phyloP scores from a whole-genome alignment of 495 filamentous ascomycete genomes.

The Podospora pseudoanserina region DNA sequence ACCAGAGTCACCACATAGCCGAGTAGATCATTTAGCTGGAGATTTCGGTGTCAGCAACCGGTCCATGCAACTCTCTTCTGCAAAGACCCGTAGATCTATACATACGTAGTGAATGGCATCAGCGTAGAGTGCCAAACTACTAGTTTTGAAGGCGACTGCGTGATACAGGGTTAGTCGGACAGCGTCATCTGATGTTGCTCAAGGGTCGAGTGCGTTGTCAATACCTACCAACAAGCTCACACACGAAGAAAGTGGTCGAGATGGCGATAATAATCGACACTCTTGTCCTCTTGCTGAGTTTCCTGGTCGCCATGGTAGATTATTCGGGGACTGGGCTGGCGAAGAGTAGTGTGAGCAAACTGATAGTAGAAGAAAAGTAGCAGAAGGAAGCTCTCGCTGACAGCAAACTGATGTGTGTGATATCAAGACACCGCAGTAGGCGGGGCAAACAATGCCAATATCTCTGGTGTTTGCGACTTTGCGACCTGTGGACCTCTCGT shows the following conservation, averaged over 20 bases:
- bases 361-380: neutral
- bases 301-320: neutral
- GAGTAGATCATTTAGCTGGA: slow-evolving; percentile 83
- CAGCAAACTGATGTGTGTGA: neutral
- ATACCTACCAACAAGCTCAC: neutral
- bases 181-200: neutral
- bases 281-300: neutral
- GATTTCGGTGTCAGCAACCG: slow-evolving; percentile 13
- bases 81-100: neutral
- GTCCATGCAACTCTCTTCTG: neutral
- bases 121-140: slow-evolving; percentile 85
- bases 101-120: slow-evolving; percentile 94
- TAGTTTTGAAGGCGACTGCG: slow-evolving; percentile 72
- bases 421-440: neutral
- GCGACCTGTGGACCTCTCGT: too few relatives aligned
- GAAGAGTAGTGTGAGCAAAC: neutral
- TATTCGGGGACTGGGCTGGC: neutral
- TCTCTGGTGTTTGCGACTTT: neutral
- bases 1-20: slow-evolving; percentile 78
- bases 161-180: neutral
- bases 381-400: neutral
- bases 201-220: neutral
- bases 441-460: neutral
- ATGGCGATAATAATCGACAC: neutral
- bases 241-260: neutral